phyloP scores from a whole-genome alignment of 163 green algal genomes.

The Chlorella variabilis region DNA sequence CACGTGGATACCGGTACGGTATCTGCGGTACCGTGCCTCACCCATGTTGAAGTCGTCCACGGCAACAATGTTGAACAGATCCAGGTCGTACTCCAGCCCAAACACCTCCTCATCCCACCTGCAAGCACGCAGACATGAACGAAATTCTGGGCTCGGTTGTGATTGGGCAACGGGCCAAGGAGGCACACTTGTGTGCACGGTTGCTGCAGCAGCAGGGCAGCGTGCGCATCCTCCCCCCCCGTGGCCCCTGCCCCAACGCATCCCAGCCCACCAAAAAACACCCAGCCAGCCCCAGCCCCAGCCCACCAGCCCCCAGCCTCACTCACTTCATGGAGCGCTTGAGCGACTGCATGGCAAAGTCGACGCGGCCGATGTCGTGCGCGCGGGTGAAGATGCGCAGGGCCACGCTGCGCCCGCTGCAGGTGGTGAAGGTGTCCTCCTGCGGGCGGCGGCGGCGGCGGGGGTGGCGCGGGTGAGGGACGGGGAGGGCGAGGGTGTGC shows the following conservation, averaged over 20 bases:
- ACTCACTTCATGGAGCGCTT: conserved; percentile 92
- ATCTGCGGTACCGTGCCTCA: too few relatives aligned
- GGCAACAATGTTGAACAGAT: conserved; percentile 99
- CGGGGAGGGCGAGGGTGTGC: too few relatives aligned
- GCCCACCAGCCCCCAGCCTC: neutral
- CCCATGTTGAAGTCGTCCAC: conserved; percentile 97
- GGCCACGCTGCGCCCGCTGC: conserved; percentile 65
- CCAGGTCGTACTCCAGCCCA: conserved; percentile 97
- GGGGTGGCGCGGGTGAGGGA: too few relatives aligned
- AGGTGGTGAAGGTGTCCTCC: conserved; percentile 91
- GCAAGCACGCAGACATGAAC: conserved; percentile 9
- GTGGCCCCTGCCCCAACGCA: too few relatives aligned
- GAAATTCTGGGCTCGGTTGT: too few relatives aligned
- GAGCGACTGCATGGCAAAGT: conserved; percentile 92
- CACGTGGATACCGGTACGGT: too few relatives aligned
- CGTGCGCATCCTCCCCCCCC: too few relatives aligned
- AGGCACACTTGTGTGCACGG: too few relatives aligned
- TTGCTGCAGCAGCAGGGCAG: too few relatives aligned
- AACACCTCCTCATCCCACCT: conserved; percentile 96
- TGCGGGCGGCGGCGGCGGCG: conserved; percentile 12
- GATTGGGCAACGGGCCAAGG: too few relatives aligned
- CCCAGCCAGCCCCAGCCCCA: too few relatives aligned
- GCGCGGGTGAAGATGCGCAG: conserved; percentile 83
- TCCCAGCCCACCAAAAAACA: too few relatives aligned
- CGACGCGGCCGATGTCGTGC: conserved; percentile 85